Percentiles rank a stretch among this genome's conserved stretches.
phyloP scores from a whole-genome alignment of 306 rosid species.

The Rosa chinensis region DNA sequence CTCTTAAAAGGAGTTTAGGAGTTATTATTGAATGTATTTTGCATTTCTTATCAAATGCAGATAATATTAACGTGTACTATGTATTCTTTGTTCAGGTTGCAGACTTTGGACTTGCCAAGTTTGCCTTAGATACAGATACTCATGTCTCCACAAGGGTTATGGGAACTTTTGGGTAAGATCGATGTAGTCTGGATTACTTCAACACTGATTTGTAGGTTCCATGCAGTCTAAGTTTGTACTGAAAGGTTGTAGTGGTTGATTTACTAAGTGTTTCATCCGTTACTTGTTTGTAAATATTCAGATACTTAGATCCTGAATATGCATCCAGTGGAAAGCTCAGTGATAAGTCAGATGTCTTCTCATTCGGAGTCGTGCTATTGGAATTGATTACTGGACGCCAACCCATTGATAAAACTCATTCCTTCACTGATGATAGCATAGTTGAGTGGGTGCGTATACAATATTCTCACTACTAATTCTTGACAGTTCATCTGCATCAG shows the following conservation, averaged over 20 bases:
- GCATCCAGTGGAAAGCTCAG: conserved; percentile 70
- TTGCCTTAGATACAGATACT: conserved; percentile 50
- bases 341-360: conserved; percentile 66
- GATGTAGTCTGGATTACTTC: background rate
- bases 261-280: background rate
- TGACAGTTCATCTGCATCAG: background rate
- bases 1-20: background rate
- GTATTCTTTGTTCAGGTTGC: conserved; percentile 49
- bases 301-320: conserved; percentile 72
- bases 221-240: background rate
- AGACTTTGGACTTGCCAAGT: conserved; percentile 68
- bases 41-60: background rate
- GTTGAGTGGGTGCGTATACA: conserved; percentile 59
- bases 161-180: conserved; percentile 71
- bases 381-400: conserved; percentile 61
- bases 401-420: conserved; percentile 47
- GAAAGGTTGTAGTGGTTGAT: conserved; percentile 1
- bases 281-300: conserved; percentile 24
- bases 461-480: background rate
- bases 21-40: background rate
- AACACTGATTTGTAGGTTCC: background rate
- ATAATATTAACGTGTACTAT: background rate
- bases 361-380: conserved; percentile 68
- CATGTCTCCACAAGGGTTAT: conserved; percentile 68
- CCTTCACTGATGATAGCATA: conserved; percentile 56